These are phyloP conservation scores for Xylogone sp. DNA, from an alignment of 2,329 filamentous ascomycete species.

Conservation along the genomic window DNA sequence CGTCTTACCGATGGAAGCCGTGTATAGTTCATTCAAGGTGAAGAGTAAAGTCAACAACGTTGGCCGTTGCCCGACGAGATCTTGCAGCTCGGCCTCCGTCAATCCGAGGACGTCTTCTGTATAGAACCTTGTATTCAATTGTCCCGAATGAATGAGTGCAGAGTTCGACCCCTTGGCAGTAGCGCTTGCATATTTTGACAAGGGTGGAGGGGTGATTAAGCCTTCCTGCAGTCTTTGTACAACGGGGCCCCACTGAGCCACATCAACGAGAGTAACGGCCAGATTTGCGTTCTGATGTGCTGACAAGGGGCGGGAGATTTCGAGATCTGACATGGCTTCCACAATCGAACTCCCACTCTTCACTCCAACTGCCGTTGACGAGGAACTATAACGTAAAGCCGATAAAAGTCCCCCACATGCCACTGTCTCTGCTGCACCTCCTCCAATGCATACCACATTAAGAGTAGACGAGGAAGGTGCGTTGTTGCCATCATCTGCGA, in stretches of 20 bases:
- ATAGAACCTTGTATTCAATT: conserved; percentile 38
- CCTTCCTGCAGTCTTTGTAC: conserved; percentile 52
- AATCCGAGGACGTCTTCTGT: conserved; percentile 48
- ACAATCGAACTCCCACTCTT: conserved; percentile 4
- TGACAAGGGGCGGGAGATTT: conserved; percentile 3
- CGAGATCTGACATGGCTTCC: conserved; percentile 7
- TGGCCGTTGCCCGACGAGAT: conserved; percentile 29
- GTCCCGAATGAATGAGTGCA: conserved; percentile 37
- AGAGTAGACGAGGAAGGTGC: conserved; percentile 2
- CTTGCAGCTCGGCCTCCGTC: conserved; percentile 27
- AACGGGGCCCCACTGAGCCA: conserved; percentile 71
- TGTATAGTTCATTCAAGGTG: conserved; percentile 93
- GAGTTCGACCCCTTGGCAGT: conserved; percentile 40
- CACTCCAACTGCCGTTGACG: conserved; percentile 1
- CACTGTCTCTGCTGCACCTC: conserved; percentile 61
- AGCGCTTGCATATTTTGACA: conserved; percentile 51
- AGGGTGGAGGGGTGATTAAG: conserved; percentile 47
- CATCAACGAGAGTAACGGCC: conserved; percentile 68
- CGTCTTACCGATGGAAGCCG: conserved; percentile 65
- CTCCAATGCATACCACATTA: conserved; percentile 23
- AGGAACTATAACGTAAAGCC: conserved; percentile 24
- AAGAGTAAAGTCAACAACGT: conserved; percentile 80
- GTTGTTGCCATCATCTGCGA: background rate
- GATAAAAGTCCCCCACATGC: conserved; percentile 53
- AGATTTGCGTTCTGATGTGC: conserved; percentile 3